A percentile compares a stretch with the other conserved stretches of the same genome.
These are phyloP conservation scores for Pholiota adiposa DNA, from an alignment of 1,284 basidiomycete species.

Conservation along the genomic window DNA sequence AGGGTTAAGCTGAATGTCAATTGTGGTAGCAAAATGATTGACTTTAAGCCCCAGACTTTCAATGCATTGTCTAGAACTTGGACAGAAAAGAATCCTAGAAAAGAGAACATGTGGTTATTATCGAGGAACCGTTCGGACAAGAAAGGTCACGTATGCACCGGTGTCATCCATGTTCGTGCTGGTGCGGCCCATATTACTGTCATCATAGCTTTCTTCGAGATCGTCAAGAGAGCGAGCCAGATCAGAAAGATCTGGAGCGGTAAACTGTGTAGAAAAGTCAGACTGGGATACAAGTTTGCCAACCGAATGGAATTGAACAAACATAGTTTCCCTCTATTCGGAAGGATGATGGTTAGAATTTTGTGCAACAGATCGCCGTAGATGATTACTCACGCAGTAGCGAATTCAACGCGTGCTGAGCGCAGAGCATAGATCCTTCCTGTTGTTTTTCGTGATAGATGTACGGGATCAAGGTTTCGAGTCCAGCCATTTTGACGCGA, in stretches of 20 bases:
- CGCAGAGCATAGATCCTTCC: conserved; percentile 80
- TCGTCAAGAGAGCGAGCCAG: conserved; percentile 74
- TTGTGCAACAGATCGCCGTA: background rate
- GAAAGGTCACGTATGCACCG: conserved; percentile 40
- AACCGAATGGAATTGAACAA: background rate
- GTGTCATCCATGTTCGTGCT: conserved; percentile 92
- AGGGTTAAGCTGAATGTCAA: conserved; percentile 14
- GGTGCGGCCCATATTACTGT: conserved; percentile 43
- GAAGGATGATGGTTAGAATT: background rate
- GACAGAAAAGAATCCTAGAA: conserved; percentile 83
- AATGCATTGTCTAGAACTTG: conserved; percentile 83
- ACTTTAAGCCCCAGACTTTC: conserved; percentile 84
- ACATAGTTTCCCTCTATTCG: conserved; percentile 72
- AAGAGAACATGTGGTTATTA: conserved; percentile 8
- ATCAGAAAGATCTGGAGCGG: conserved; percentile 83
- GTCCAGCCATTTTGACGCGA: conserved; percentile 51
- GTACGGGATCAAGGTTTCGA: conserved; percentile 53
- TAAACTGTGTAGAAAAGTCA: conserved; percentile 58
- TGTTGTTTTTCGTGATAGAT: conserved; percentile 83
- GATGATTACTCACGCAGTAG: conserved; percentile 64
- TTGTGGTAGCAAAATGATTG: conserved; percentile 25
- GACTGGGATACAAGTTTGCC: background rate
- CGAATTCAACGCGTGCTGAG: conserved; percentile 84
- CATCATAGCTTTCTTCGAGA: conserved; percentile 63
- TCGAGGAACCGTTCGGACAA: background rate